Base-by-base conservation (phyloP, 345 rosid species). In the Populus deltoides region DNA sequence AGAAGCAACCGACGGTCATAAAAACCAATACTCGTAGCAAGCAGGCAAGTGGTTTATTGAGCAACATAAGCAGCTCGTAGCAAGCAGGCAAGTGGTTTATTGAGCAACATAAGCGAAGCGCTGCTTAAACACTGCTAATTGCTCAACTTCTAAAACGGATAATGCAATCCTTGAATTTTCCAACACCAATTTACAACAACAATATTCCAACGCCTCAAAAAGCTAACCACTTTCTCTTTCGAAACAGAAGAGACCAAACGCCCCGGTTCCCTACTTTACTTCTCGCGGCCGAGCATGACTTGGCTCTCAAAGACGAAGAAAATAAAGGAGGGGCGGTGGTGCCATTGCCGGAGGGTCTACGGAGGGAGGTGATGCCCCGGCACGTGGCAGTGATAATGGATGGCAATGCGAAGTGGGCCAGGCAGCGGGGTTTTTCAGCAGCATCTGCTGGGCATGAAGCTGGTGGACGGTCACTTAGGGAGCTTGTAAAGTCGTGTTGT, bases 331-430 rank as follows among this genome's bases (percentile, higher is more conserved):
- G 22, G 24, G n/a, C 3, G 77, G 68, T 75, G 69, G 74, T 85
- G 29, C 67, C 55, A 2, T 45, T 78, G 24, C 98, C 97, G 76
- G 82, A 63, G 13, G 93, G 86, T 27, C 86, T 92, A 7, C 78
- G n/a, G 4, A 39, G 73, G 2, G 90, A 90, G 71, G 68, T 84
- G 71, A 83, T 93, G 90, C 95, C 98, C 65, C 86, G 84, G 57
- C 97, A 93, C 68, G 97, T 93, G 65, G 97, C 98, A 65, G 80
- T 92, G 51, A 90, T 93, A 68, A 92, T 93, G 97, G 98, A 90
- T 45, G 97, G 98, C 6, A 93, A 89, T 68, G 97, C 81, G 17
- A 79, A 94, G 81, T 93, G 95, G 94, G 94, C 95, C 10, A 82
- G 83, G 71, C 86, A 84, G 75, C 79, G 79, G 20, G 97, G 94